Percentiles rank a stretch among this genome's conserved stretches.
Evolutionary conservation across 139 green algal species (phyloP).

Genomic region (Tetradesmus lagerheimii): DNA sequence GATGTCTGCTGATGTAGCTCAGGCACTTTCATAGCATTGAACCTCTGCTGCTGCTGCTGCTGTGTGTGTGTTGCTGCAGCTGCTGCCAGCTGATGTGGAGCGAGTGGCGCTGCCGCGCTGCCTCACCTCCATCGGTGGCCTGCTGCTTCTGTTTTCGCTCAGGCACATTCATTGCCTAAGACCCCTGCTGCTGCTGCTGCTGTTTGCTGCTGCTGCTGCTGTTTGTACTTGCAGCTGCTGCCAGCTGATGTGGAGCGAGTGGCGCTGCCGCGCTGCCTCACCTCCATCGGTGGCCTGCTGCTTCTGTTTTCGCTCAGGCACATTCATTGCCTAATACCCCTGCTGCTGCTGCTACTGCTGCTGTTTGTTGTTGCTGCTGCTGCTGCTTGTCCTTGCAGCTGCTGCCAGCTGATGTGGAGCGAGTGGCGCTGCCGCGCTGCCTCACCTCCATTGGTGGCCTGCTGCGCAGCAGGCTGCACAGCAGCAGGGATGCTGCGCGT

Average conservation of each 20-base stretch:
- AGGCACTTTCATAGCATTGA: too few relatives aligned
- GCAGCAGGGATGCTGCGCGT: constrained; percentile 83
- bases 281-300: constrained; percentile 74
- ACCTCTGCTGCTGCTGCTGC: too few relatives aligned
- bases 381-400: constrained; percentile 44
- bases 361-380: neutral
- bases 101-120: constrained; percentile 77
- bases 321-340: too few relatives aligned
- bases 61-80: constrained; percentile 78
- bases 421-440: constrained; percentile 71
- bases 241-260: constrained; percentile 64
- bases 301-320: too few relatives aligned
- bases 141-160: too few relatives aligned
- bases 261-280: constrained; percentile 80
- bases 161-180: too few relatives aligned
- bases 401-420: constrained; percentile 76
- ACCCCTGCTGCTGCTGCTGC: too few relatives aligned
- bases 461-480: constrained; percentile 74
- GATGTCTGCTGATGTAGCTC: constrained; percentile 72
- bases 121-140: too few relatives aligned
- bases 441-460: constrained; percentile 82
- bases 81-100: constrained; percentile 81
- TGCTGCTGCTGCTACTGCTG: neutral
- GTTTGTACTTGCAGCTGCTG: constrained; percentile 67
- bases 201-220: neutral